Evolutionary conservation across 2,329 filamentous ascomycete species (phyloP), one percentile per base, ranked within the genome.

Genomic region (Epichloe typhina): DNA sequence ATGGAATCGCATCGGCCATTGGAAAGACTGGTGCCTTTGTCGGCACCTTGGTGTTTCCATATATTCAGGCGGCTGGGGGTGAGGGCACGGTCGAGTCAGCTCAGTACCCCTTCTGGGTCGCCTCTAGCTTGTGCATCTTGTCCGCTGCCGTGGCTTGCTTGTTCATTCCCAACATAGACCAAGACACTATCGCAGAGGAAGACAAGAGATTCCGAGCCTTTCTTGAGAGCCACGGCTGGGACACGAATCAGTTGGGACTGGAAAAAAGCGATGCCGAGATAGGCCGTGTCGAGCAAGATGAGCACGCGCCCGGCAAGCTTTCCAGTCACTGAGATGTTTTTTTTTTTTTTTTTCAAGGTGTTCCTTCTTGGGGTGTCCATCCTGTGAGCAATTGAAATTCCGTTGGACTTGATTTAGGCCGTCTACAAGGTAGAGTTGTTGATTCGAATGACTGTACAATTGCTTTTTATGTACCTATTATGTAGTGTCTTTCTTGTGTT

Each of bases 61-160:
- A 53, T 33, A 53, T 53, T 37, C 49, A 51, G 42, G 52, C 45
- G 0, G 81, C 79, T 0, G 81, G 78, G 8, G 74, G 74, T 1
- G 62, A 72, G 50, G 71, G 75, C 49, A 66, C 68, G 0, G 68
- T 77, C 19, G 74, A 78, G 19, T 73, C 75, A 5, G 87, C 87
- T 1, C 88, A 95, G 63, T 88, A 94, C 57, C 89, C 89, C 0
- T 96, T 95, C 70, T 95, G 82, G 66, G 87, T 96, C n/a, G 83
- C 83, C 2, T 85, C 83, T 39, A 72, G 78, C 23, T 66, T 95
- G 50, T 93, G 87, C 57, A 66, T 94, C n/a, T 71, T 95, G 46
- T 83, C 82, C 2, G 88, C 86, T 0, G 66, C 37, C 5, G 63
- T 71, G 11, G 59, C 72, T 1, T 69, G 84, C 8, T 78, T 88